These are phyloP conservation scores for Venturia pyrina DNA, from an alignment of 2,329 filamentous ascomycete genomes.

Conservation along the genomic window DNA sequence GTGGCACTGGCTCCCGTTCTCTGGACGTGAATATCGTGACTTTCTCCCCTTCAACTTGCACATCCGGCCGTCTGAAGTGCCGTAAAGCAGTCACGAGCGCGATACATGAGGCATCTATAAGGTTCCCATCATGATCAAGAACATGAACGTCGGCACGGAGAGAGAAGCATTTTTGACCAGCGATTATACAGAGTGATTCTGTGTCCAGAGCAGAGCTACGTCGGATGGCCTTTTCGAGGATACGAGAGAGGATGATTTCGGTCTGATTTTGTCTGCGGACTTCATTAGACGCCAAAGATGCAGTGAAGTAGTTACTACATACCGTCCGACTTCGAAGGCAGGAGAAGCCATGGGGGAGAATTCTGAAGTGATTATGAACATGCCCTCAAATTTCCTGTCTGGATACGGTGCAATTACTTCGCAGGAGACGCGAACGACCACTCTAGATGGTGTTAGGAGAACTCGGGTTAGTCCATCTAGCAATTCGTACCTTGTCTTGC, in stretches of 20 bases:
- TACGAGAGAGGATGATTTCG: constrained; percentile 75
- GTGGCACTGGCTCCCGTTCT: constrained; percentile 80
- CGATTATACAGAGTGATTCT: constrained; percentile 87
- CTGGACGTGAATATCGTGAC: constrained; percentile 75
- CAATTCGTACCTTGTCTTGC: constrained; percentile 67
- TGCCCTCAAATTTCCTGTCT: constrained; percentile 88
- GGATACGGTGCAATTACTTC: constrained; percentile 77
- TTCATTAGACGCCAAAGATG: constrained; percentile 28
- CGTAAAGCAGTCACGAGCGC: constrained; percentile 79
- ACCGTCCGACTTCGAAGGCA: constrained; percentile 75
- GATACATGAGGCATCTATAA: constrained; percentile 78
- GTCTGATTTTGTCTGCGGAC: constrained; percentile 59
- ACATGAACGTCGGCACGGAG: constrained; percentile 88
- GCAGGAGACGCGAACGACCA: constrained; percentile 75
- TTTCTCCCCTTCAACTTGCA: constrained; percentile 71
- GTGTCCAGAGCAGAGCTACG: constrained; percentile 88
- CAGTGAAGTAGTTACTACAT: constrained; percentile 38
- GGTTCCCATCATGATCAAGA: constrained; percentile 79
- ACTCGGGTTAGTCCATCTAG: constrained; percentile 14
- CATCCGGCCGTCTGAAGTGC: constrained; percentile 86
- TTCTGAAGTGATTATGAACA: constrained; percentile 87
- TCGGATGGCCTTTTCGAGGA: constrained; percentile 89
- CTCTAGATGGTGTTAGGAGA: constrained; percentile 37
- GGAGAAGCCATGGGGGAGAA: constrained; percentile 88
- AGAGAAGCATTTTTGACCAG: constrained; percentile 83